Evolutionary conservation across 192 early-diverging fungal genomes (phyloP), one percentile per base, ranked within the genome.

Genomic region (Coemansia sp.): DNA sequence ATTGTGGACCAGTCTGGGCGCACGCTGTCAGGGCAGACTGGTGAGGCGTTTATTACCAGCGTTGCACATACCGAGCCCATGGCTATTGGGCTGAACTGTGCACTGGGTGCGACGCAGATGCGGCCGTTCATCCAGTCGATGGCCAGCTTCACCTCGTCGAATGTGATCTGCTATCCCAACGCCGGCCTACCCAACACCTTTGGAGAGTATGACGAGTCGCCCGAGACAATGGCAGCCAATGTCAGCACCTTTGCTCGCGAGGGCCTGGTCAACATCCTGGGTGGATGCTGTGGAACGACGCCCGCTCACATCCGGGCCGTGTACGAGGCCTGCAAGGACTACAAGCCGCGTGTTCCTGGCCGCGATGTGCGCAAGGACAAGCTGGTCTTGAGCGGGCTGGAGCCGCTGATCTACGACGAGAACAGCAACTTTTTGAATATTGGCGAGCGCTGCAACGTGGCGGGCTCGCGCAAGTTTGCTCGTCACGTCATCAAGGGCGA

Each of bases 271-370:
- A 95, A 92, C 59, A 94, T 97, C 76, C 70, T 97, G 18, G 94
- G 94, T 42, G 94, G 94, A 30, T 97, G 94, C 80, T 97, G 94
- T 53, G 94, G 94, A 59, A 92, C 92, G 14, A 97, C 94, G 5
- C 94, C 94, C 1, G 87, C 76, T 14, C 94, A 97, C 60, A 95
- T 97, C 53, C 83, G 85, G 50, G 89, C 87, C 32, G 78, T 89
- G 16, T 79, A 81, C 54, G 85, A 97, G 22, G 80, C 79, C 16
- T 84, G 83, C 73, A 81, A 82, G 51, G 63, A 80, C 43, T 84
- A 82, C 46, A 67, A 78, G 23, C 94, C 94, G 7, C 90, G 91
- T 25, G 81, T 85, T 19, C 85, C 88, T 5, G 80, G 85, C 10
- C 62, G 78, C 4, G 81, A 88, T 16, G 69, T 84, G 22, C 76